Evolutionary conservation across 2,329 filamentous ascomycete species (phyloP), one percentile per base, ranked within the genome.

Genomic region (Emergomyces africanus): DNA sequence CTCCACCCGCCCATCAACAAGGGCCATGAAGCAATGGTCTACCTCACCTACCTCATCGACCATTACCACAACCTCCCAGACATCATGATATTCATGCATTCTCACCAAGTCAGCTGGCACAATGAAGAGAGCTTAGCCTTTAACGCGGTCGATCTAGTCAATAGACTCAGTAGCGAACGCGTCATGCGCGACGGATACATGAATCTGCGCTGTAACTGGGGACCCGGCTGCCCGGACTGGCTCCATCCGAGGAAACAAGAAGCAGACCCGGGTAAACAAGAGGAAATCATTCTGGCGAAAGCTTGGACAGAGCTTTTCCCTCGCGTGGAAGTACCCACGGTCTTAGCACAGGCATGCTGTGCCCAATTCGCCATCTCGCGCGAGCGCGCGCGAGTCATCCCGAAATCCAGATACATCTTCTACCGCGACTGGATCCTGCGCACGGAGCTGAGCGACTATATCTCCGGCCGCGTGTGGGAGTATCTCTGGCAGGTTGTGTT

Each of bases 401-500:
- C 81, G 1, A 74, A 77, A 57, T 73, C 76, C 28, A 76, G 78
- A 51, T 85, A 81, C 66, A 71, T 81, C 23, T 79, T 77, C 65
- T 81, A 83, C 64, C 77, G 83, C 30, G 79, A 84, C 64, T 86
- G 83, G 83, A 70, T 85, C 2, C 72, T 84, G 33, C 74, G 75
- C n/a, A 84, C 82, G 0, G 72, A 78, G 23, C 67, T 85, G 35
- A 73, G 71, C 25, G 81, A 85, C 65, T 77, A 77, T 48, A 72
- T 84, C 23, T 80, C 79, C 14, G 83, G 83, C 2, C 76, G 83
- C 2, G 75, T 85, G 18, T 85, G 82, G 74, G 83, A 86, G 67
- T 85, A 85, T 66, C 70, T 84, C 1, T 86, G 83, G 83, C 82
- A 84, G 61, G 82, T 78, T 60, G 75, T 85, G 15, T 86, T 85